A percentile compares a stretch with the other conserved stretches of the same genome.
Evolutionary conservation across 2,329 filamentous ascomycete genomes (phyloP).

Genomic region (Neopestalotiopsis sp.): DNA sequence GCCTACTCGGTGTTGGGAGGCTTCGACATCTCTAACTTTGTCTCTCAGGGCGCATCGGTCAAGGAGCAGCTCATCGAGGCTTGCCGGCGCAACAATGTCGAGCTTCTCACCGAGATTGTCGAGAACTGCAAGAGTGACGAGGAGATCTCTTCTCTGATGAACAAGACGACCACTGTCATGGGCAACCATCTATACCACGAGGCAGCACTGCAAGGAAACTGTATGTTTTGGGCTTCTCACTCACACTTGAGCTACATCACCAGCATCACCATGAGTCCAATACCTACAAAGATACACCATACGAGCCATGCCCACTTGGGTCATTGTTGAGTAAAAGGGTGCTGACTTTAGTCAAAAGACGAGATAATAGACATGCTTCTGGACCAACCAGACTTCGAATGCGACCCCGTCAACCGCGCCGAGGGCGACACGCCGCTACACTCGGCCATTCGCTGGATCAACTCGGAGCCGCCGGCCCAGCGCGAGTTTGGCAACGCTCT

Average conservation of each 20-base stretch:
- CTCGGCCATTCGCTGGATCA: slow-evolving; percentile 78
- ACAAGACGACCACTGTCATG: slow-evolving; percentile 82
- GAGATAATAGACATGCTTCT: slow-evolving; percentile 83
- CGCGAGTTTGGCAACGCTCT: slow-evolving; percentile 69
- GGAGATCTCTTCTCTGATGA: slow-evolving; percentile 79
- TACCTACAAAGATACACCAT: no score
- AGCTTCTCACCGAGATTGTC: slow-evolving; percentile 80
- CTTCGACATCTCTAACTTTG: not conserved
- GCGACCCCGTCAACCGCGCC: slow-evolving; percentile 74
- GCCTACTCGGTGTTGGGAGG: not conserved
- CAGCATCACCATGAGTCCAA: no score
- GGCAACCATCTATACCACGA: slow-evolving; percentile 91
- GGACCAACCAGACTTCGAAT: slow-evolving; percentile 84
- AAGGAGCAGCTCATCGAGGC: slow-evolving; percentile 83
- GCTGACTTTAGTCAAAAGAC: slow-evolving; percentile 52
- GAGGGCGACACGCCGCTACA: slow-evolving; percentile 83
- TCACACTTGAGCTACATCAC: not conserved
- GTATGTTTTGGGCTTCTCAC: slow-evolving; percentile 55
- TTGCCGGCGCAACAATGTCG: slow-evolving; percentile 89
- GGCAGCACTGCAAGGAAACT: slow-evolving; percentile 84
- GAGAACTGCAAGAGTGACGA: slow-evolving; percentile 63
- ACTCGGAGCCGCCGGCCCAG: slow-evolving; percentile 67
- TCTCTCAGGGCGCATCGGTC: slow-evolving; percentile 5
- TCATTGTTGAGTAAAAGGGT: not conserved
- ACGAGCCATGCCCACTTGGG: not conserved